phyloP scores from a whole-genome alignment of 352 stramenopile species.

The Globisporangium recalcitrans region DNA sequence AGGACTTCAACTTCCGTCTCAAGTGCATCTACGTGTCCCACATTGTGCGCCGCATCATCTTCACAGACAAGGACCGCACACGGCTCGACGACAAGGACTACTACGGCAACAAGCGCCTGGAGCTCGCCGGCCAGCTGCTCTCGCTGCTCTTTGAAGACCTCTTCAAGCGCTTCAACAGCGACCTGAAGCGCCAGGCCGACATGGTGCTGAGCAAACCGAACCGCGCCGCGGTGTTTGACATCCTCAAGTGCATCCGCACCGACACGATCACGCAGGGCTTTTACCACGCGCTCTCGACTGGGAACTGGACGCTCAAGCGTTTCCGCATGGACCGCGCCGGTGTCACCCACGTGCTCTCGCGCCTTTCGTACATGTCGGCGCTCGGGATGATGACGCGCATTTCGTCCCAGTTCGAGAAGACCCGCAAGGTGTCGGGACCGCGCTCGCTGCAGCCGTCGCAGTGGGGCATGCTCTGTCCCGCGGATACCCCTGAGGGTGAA shows the following conservation, averaged over 20 bases:
- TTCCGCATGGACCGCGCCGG: conserved; percentile 99
- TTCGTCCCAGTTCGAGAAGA: conserved; percentile 99
- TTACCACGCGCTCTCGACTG: conserved; percentile 80
- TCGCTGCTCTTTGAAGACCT: conserved; percentile 99
- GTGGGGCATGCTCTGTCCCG: conserved; percentile 99
- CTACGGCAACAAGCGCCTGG: conserved; percentile 99
- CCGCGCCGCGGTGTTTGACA: conserved; percentile 96
- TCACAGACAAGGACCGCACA: conserved; percentile 84
- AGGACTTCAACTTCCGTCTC: conserved; percentile 96
- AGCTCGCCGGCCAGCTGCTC: conserved; percentile 97
- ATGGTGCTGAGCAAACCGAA: conserved; percentile 98
- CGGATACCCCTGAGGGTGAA: conserved; percentile 99
- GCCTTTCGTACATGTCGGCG: conserved; percentile 98
- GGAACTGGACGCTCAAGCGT: conserved; percentile 99
- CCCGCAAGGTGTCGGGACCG: conserved; percentile 96
- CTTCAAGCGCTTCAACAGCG: conserved; percentile 98
- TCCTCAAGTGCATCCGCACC: conserved; percentile 95
- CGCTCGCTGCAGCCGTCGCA: conserved; percentile 97
- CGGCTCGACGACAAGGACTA: conserved; percentile 99
- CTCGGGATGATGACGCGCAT: conserved; percentile 99
- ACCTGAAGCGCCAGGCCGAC: conserved; percentile 97
- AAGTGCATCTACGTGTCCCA: conserved; percentile 98
- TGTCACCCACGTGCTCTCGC: conserved; percentile 96
- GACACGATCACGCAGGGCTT: conserved; percentile 98
- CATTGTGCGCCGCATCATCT: conserved; percentile 92